These are phyloP conservation scores for Microsporum audouinii DNA, from an alignment of 2,329 filamentous ascomycete genomes.

Conservation along the genomic window DNA sequence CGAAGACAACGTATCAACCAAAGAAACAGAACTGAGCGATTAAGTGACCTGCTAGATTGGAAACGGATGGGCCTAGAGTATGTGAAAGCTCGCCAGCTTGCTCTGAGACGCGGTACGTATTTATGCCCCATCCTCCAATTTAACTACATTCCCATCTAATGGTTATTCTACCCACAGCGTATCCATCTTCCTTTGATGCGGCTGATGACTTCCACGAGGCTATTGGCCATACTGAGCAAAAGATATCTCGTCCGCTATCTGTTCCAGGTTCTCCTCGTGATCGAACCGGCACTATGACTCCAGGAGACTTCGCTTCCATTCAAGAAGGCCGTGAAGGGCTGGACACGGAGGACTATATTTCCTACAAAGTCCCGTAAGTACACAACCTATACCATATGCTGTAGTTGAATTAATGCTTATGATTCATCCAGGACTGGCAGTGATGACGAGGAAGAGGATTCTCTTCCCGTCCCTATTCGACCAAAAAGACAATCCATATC, in stretches of 20 bases:
- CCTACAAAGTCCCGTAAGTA: conserved; percentile 95
- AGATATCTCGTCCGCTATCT: conserved; percentile 88
- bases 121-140: neutral
- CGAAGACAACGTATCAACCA: conserved; percentile 97
- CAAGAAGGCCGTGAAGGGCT: conserved; percentile 90
- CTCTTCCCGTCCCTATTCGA: conserved; percentile 57
- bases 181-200: conserved; percentile 69
- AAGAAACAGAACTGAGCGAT: conserved; percentile 85
- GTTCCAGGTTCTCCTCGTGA: conserved; percentile 88
- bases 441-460: conserved; percentile 81
- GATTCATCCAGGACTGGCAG: conserved; percentile 43
- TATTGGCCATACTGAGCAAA: conserved; percentile 84
- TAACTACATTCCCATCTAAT: neutral
- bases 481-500: conserved; percentile 34
- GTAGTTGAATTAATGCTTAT: conserved; percentile 13
- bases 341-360: conserved; percentile 93
- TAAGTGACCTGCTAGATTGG: conserved; percentile 95
- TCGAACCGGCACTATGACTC: conserved; percentile 94
- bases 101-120: conserved; percentile 55
- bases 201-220: conserved; percentile 76
- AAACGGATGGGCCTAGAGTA: conserved; percentile 99
- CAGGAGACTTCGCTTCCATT: conserved; percentile 90
- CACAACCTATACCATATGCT: neutral
- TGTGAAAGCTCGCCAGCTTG: conserved; percentile 89
- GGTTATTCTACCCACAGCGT: conserved; percentile 44